Evolutionary conservation across 1,139 yeast genomes (phyloP).

Genomic region (Tardiomyces blankii): DNA sequence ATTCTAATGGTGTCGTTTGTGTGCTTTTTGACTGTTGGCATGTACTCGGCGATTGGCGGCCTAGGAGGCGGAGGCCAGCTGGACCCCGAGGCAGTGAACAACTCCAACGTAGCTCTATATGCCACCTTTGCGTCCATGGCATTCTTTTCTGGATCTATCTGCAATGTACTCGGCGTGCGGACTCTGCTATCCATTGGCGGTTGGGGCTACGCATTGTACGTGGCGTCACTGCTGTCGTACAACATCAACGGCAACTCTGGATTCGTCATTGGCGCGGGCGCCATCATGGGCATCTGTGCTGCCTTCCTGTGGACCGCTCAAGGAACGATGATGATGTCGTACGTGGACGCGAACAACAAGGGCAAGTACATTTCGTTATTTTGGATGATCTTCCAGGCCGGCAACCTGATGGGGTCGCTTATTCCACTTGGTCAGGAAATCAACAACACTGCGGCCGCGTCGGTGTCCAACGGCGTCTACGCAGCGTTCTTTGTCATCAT

Average conservation of each 20-base stretch:
- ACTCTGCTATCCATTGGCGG: conserved; percentile 43
- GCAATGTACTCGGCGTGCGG: conserved; percentile 42
- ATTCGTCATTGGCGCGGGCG: conserved; percentile 49
- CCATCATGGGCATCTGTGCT: conserved; percentile 49
- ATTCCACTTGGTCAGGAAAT: conserved; percentile 45
- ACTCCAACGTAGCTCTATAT: conserved; percentile 45
- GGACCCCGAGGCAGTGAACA: conserved; percentile 30
- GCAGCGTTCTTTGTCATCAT: conserved; percentile 48
- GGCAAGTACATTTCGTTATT: conserved; percentile 43
- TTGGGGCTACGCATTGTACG: conserved; percentile 44
- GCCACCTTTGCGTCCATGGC: conserved; percentile 43
- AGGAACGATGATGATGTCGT: conserved; percentile 46
- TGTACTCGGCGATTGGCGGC: conserved; percentile 45
- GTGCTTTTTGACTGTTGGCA: conserved; percentile 32
- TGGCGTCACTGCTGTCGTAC: conserved; percentile 40
- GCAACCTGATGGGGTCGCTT: conserved; percentile 50
- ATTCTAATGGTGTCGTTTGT: conserved; percentile 19
- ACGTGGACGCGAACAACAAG: conserved; percentile 43
- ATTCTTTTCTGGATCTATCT: conserved; percentile 49
- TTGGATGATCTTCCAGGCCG: conserved; percentile 55
- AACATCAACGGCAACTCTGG: conserved; percentile 39
- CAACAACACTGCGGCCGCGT: conserved; percentile 21
- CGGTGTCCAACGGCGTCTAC: conserved; percentile 44
- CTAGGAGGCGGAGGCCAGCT: conserved; percentile 41
- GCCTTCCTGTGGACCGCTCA: conserved; percentile 51